Conservation (phyloP, 495 filamentous ascomycete genomes). For the Penicillium angulare region DNA sequence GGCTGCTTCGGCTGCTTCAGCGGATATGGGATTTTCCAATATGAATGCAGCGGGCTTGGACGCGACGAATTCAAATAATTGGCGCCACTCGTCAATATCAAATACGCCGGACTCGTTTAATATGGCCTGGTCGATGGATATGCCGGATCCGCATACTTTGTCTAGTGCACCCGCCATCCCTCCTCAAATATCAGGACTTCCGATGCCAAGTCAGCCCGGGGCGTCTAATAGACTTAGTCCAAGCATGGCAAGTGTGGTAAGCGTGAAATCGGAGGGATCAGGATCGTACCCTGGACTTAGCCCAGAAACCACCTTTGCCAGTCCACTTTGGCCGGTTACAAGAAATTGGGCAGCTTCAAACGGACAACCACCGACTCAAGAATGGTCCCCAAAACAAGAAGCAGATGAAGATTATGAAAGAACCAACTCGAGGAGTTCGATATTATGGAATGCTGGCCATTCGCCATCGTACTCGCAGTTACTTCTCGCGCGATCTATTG, state of each 20-base stretch:
- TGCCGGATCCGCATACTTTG: slow-evolving; percentile 30
- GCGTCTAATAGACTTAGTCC: slow-evolving; percentile 13
- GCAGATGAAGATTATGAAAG: slow-evolving; percentile 25
- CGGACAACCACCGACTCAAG: slow-evolving; percentile 7
- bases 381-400: slow-evolving; percentile 16
- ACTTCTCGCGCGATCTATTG: slow-evolving; percentile 46
- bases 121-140: slow-evolving; percentile 28
- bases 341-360: slow-evolving; percentile 7
- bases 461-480: slow-evolving; percentile 44
- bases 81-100: slow-evolving; percentile 6
- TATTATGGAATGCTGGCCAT: slow-evolving; percentile 26
- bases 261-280: slow-evolving; percentile 9
- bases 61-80: slow-evolving; percentile 5
- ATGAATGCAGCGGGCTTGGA: neutral
- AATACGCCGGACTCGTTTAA: slow-evolving; percentile 12
- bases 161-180: slow-evolving; percentile 13
- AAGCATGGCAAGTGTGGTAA: slow-evolving; percentile 4
- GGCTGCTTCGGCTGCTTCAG: neutral
- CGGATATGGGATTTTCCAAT: neutral
- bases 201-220: slow-evolving; percentile 21
- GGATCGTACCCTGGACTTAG: slow-evolving; percentile 16
- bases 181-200: slow-evolving; percentile 26
- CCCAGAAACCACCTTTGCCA: slow-evolving; percentile 13
- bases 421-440: slow-evolving; percentile 7
- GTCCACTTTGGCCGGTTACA: slow-evolving; percentile 16